Evolutionary conservation across 2,329 filamentous ascomycete species (phyloP).

Genomic region (Fusarium xyrophilum): DNA sequence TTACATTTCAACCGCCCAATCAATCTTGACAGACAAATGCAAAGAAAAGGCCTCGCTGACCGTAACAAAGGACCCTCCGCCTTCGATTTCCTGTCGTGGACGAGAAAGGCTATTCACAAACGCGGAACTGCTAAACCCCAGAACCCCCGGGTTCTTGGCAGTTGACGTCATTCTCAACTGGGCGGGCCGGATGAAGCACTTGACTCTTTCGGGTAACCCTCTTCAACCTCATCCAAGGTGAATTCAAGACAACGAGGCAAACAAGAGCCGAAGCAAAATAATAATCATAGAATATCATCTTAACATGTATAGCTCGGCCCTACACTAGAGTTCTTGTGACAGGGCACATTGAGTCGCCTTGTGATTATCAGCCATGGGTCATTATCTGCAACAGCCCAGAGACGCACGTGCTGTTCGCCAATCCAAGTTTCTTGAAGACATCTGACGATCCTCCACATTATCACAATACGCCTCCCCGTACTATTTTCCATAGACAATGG

Average conservation of each 20-base stretch:
- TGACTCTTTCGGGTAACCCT: neutral
- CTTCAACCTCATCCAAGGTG: neutral
- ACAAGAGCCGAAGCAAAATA: neutral
- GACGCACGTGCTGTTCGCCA: neutral
- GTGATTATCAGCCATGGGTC: neutral
- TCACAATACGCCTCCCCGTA: neutral
- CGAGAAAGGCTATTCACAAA: neutral
- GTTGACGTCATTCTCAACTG: conserved; percentile 32
- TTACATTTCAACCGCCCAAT: neutral
- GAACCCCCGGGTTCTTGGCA: neutral
- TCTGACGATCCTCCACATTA: conserved; percentile 26
- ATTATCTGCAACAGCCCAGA: neutral
- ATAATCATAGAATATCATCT: neutral
- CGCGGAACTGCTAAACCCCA: conserved; percentile 4
- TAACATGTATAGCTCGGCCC: neutral
- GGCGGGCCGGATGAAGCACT: conserved; percentile 27
- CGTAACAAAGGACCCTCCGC: conserved; percentile 4
- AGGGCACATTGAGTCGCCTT: neutral
- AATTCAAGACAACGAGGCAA: neutral
- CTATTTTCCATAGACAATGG: neutral
- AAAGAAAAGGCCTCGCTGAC: neutral
- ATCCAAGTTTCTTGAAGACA: neutral
- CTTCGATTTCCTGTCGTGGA: conserved; percentile 2
- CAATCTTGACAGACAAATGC: neutral
- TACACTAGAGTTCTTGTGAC: no score